These are phyloP conservation scores for Nakazawaea ambrosiae DNA, from an alignment of 805 yeast genomes.

Conservation along the genomic window DNA sequence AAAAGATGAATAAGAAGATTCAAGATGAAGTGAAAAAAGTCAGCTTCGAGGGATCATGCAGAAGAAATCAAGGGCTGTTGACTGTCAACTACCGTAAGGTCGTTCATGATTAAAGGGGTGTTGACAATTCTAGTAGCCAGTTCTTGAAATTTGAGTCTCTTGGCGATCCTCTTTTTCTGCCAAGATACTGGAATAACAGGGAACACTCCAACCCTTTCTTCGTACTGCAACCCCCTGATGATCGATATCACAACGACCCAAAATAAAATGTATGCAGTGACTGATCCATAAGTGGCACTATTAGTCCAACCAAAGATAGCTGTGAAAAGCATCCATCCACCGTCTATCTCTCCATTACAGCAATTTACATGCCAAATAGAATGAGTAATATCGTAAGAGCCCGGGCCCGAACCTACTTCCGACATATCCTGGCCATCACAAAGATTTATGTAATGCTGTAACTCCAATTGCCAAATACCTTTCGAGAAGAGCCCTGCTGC, in stretches of 20 bases:
- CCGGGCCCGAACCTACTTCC: conserved; percentile 43
- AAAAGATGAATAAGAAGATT: no score
- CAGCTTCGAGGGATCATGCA: no score
- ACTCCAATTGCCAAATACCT: conserved; percentile 40
- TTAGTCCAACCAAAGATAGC: conserved; percentile 81
- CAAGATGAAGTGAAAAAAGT: no score
- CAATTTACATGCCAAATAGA: conserved; percentile 46
- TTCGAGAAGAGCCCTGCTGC: conserved; percentile 39
- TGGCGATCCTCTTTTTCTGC: conserved; percentile 46
- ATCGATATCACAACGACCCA: conserved; percentile 28
- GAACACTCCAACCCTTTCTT: conserved; percentile 48
- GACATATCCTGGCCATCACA: conserved; percentile 40
- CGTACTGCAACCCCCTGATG: conserved; percentile 29
- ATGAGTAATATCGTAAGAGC: conserved; percentile 36
- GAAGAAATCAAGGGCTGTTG: conserved; percentile 1
- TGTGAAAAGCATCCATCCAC: conserved; percentile 40
- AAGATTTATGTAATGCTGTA: conserved; percentile 30
- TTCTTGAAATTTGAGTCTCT: conserved; percentile 21
- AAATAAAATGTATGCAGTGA: conserved; percentile 29
- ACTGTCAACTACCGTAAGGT: conserved; percentile 1
- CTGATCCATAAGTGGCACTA: conserved; percentile 66
- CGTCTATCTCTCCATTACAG: conserved; percentile 41
- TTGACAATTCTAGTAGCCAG: conserved; percentile 15
- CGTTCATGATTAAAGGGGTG: neutral
- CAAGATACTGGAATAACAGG: conserved; percentile 50